phyloP scores from a whole-genome alignment of 129 eudicot species.

The Flaveria linearis region DNA sequence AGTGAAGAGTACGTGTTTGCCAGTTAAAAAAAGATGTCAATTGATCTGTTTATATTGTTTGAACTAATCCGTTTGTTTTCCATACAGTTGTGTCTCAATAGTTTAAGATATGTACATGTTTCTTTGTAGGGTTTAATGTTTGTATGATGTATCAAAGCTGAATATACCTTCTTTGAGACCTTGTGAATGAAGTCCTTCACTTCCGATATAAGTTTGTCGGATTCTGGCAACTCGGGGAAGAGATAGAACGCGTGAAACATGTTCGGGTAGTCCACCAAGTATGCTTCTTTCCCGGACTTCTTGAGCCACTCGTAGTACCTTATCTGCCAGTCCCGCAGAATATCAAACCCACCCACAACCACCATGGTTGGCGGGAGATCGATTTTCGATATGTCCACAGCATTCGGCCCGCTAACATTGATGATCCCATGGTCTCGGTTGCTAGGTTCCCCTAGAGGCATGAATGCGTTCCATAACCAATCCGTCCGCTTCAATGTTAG shows the following conservation, averaged over 20 bases:
- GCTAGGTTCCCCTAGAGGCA: conserved; percentile 27
- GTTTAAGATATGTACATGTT: too few species aligned
- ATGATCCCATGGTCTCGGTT: conserved; percentile 33
- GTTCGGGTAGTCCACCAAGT: conserved; percentile 37
- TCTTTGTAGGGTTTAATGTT: too few species aligned
- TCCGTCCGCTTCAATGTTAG: conserved; percentile 22
- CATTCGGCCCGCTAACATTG: conserved; percentile 36
- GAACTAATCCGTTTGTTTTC: too few species aligned
- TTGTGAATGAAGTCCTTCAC: conserved; percentile 23
- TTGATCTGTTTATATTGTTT: too few species aligned
- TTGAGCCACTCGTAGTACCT: conserved; percentile 39
- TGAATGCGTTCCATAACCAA: conserved; percentile 37
- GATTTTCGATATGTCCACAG: conserved; percentile 26
- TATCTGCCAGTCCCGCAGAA: conserved; percentile 31
- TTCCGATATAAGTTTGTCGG: conserved; percentile 14
- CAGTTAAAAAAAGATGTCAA: too few species aligned
- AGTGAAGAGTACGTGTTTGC: too few species aligned
- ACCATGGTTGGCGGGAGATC: conserved; percentile 34
- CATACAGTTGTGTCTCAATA: too few species aligned
- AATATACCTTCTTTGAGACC: background rate
- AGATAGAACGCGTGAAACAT: conserved; percentile 27
- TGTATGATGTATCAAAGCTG: too few species aligned
- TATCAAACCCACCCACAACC: conserved; percentile 28
- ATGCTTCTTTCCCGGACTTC: conserved; percentile 19
- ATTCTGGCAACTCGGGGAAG: conserved; percentile 34